Conservation (phyloP, 1,284 basidiomycete species). For the Schizophyllum commune region DNA sequence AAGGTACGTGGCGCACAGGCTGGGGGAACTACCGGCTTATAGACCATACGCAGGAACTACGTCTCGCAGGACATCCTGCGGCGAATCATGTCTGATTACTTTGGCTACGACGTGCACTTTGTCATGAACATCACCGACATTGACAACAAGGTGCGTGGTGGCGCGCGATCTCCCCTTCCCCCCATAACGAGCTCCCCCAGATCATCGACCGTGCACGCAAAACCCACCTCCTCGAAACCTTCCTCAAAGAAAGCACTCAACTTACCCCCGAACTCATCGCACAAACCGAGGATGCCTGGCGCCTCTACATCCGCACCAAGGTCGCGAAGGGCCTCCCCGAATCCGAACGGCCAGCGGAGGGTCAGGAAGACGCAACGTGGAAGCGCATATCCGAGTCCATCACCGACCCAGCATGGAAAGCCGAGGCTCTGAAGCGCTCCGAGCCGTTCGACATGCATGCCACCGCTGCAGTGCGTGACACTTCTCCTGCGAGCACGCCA, state of each 20-base stretch:
- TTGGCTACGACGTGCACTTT: conserved; percentile 96
- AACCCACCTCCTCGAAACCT: conserved; percentile 70
- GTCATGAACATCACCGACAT: conserved; percentile 99
- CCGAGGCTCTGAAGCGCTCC: conserved; percentile 64
- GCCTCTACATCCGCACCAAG: conserved; percentile 52
- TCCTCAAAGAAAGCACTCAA: conserved; percentile 46
- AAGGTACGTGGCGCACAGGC: conserved; percentile 41
- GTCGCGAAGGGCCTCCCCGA: conserved; percentile 51
- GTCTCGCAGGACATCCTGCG: conserved; percentile 96
- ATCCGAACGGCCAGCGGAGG: conserved; percentile 35
- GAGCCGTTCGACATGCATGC: conserved; percentile 92
- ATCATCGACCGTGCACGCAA: conserved; percentile 89
- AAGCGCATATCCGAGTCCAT: conserved; percentile 39
- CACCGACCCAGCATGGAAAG: conserved; percentile 56
- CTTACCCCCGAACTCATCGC: conserved; percentile 55
- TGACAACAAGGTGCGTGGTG: conserved; percentile 84
- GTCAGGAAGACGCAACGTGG: conserved; percentile 48
- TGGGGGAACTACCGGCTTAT: conserved; percentile 10
- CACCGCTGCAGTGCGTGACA: conserved; percentile 54
- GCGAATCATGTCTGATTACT: conserved; percentile 91
- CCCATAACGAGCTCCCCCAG: conserved; percentile 31
- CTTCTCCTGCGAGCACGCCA: conserved; percentile 12
- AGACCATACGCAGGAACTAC: conserved; percentile 69
- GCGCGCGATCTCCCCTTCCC: conserved; percentile 12
- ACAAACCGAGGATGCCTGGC: conserved; percentile 60